Base-by-base conservation (phyloP, 148 eudicot genomes). In the Pouteria glomerata region DNA sequence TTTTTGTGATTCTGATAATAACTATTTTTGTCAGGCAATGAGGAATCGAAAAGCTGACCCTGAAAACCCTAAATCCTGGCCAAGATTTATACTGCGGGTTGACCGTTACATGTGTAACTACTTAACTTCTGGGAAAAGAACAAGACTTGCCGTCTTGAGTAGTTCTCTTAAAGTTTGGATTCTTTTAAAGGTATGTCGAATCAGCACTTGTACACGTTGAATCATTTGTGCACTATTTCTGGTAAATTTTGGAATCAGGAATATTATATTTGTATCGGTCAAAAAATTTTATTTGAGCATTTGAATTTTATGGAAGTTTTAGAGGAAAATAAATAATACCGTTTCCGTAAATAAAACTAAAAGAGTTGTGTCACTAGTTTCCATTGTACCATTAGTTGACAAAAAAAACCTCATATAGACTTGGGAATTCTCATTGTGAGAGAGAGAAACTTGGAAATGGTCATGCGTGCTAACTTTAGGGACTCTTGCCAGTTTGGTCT, bases 131-230 rank as follows among this genome's bases (percentile, higher is more conserved):
- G 90, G 93, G 75, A 89, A 86, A 78, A 85, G 79, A 83, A 87
- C 97, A 42, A 86, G 84, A 52, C 86, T 94, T 58, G 97, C 93
- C 52, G 80, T 82, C 37, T 80, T 94, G 76, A 86, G 96, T 72
- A 94, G 98, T 75, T 89, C 96, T 81, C 88, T 94, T 69, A 94
- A 88, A 87, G 98, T 91, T 35, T 88, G 96, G 97, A 87, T 91
- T 76, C 87, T 86, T 71, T 80, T 88, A 29, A 89, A 94, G 98
- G 98, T 94, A 84, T 42, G 75, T 27, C 70, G 8, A 26, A 27
- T 50, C 18, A 61, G 67, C 42, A 61, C 21, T 41, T 42, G 4
- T 35, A 16, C 50, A 44, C 3, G 10, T 57, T 29, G 18, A 33
- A 23, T 51, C 35, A 55, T 52, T 27, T 3, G 21, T 16, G 18